A percentile compares a stretch with the other conserved stretches of the same genome.
Conservation (phyloP, 805 yeast genomes). For the Millerago galiae region DNA sequence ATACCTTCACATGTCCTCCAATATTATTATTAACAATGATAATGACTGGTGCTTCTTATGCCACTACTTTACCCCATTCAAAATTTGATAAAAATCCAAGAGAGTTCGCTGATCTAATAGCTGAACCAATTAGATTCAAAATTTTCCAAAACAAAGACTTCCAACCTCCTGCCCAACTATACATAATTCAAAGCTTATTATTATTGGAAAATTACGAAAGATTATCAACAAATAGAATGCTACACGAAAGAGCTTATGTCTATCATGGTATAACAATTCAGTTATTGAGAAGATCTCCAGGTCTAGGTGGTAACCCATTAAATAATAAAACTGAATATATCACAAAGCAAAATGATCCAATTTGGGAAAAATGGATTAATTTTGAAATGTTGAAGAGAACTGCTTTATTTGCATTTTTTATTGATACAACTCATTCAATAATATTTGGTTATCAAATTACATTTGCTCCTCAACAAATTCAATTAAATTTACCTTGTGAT, state of each 20-base stretch:
- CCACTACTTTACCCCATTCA: slow-evolving; percentile 14
- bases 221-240: slow-evolving; percentile 54
- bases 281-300: slow-evolving; percentile 66
- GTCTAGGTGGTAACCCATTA: slow-evolving; percentile 64
- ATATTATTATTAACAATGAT: slow-evolving; percentile 49
- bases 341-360: slow-evolving; percentile 26
- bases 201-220: slow-evolving; percentile 78
- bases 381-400: slow-evolving; percentile 72
- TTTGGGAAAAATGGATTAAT: slow-evolving; percentile 70
- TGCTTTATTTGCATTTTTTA: slow-evolving; percentile 74
- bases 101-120: slow-evolving; percentile 29
- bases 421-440: slow-evolving; percentile 74
- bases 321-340: slow-evolving; percentile 25
- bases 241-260: slow-evolving; percentile 78
- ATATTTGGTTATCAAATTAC: slow-evolving; percentile 67
- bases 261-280: slow-evolving; percentile 88
- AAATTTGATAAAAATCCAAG: slow-evolving; percentile 15
- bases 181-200: slow-evolving; percentile 70
- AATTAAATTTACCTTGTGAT: slow-evolving; percentile 55
- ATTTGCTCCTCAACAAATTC: slow-evolving; percentile 54
- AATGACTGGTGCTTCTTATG: slow-evolving; percentile 24
- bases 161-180: slow-evolving; percentile 68
- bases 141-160: slow-evolving; percentile 68
- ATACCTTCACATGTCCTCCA: slow-evolving; percentile 44
- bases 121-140: slow-evolving; percentile 54